Conservation (phyloP, 805 yeast species). For the Helenozyma rhizophorensis region DNA sequence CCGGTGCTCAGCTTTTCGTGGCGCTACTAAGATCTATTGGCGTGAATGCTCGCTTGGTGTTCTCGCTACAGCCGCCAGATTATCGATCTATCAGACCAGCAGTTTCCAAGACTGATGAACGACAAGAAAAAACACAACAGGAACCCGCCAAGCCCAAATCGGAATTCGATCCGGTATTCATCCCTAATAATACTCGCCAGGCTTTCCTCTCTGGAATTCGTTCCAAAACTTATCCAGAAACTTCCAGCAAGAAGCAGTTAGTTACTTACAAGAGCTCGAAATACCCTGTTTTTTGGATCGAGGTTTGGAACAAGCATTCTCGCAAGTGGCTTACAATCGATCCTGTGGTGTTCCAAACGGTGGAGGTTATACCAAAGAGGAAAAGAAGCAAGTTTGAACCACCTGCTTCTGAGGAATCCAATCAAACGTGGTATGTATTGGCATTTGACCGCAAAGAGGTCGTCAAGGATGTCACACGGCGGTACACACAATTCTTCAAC, state of each 20-base stretch:
- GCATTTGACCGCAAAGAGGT: constrained; percentile 67
- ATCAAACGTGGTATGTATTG: constrained; percentile 66
- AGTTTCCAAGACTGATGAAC: constrained; percentile 1
- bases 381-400: constrained; percentile 67
- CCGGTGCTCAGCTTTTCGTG: constrained; percentile 86
- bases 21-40: constrained; percentile 67
- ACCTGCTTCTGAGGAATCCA: constrained; percentile 51
- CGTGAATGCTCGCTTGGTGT: constrained; percentile 67
- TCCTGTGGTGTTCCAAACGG: constrained; percentile 59
- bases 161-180: constrained; percentile 17
- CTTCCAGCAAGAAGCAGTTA: too few relatives aligned
- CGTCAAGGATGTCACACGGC: constrained; percentile 76
- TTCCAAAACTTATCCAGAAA: neutral
- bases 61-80: constrained; percentile 90
- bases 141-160: constrained; percentile 3
- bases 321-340: constrained; percentile 84
- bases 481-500: constrained; percentile 70
- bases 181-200: constrained; percentile 12
- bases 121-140: constrained; percentile 1
- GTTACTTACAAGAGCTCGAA: too few relatives aligned
- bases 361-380: constrained; percentile 56
- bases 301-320: constrained; percentile 78
- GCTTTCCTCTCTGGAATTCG: constrained; percentile 6
- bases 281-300: constrained; percentile 87
- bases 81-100: constrained; percentile 22